Conservation (phyloP, 2,329 filamentous ascomycete species). For the Metarhizium anisopliae region DNA sequence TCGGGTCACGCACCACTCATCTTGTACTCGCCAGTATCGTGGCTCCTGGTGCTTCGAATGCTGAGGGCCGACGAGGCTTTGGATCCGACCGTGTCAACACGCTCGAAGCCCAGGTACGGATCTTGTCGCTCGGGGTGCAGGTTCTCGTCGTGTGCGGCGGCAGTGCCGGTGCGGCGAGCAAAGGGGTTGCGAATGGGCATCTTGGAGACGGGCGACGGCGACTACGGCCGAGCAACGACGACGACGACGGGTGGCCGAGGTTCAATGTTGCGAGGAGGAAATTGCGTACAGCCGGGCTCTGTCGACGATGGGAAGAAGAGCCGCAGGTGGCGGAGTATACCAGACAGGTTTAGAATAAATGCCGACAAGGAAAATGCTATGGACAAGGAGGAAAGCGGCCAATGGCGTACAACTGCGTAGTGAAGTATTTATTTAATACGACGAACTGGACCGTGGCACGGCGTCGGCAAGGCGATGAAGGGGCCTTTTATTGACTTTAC, state of each 20-base stretch:
- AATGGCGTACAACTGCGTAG: not conserved
- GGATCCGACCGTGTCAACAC: constrained; percentile 53
- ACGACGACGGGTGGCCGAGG: not conserved
- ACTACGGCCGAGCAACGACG: not conserved
- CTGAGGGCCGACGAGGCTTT: constrained; percentile 54
- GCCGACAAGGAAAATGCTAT: not conserved
- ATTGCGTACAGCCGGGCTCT: not conserved
- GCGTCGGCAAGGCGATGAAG: not conserved
- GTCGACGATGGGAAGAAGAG: no score
- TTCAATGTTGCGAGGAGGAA: not conserved
- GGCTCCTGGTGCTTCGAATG: constrained; percentile 50
- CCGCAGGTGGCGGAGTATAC: not conserved
- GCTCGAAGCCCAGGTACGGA: constrained; percentile 41
- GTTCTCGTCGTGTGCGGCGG: constrained; percentile 44
- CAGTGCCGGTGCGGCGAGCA: constrained; percentile 45
- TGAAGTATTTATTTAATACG: not conserved
- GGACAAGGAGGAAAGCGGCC: not conserved
- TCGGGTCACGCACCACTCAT: constrained; percentile 57
- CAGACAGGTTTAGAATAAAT: not conserved
- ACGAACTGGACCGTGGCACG: no score
- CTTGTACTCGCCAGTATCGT: constrained; percentile 66
- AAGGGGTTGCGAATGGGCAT: constrained; percentile 73
- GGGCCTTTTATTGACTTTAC: no score
- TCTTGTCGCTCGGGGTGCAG: constrained; percentile 30
- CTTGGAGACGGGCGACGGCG: constrained; percentile 9